phyloP scores from a whole-genome alignment of 257 asterid species.

The Penstemon newberryi region DNA sequence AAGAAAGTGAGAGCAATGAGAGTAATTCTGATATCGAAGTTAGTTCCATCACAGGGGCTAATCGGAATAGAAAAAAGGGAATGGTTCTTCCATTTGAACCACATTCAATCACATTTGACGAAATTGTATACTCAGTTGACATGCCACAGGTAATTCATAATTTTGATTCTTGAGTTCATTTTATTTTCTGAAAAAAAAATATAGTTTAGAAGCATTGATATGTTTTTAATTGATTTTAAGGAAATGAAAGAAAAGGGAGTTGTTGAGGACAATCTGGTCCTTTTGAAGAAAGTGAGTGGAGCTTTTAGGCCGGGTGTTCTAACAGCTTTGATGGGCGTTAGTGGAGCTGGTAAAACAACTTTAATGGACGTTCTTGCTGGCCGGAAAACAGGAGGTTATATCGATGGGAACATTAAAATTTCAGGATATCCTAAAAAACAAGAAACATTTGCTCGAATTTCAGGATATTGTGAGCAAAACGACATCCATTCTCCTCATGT shows the following conservation, averaged over 20 bases:
- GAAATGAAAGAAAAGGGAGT: slow-evolving; percentile 50
- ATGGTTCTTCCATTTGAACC: slow-evolving; percentile 60
- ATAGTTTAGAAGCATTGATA: background rate
- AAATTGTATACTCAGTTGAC: slow-evolving; percentile 55
- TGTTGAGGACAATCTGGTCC: slow-evolving; percentile 49
- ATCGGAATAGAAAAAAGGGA: slow-evolving; percentile 32
- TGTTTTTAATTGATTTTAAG: slow-evolving; percentile 24
- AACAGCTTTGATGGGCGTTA: slow-evolving; percentile 74
- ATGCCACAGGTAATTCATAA: slow-evolving; percentile 53
- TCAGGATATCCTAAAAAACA: slow-evolving; percentile 69
- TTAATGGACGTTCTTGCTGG: slow-evolving; percentile 78
- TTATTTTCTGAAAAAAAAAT: background rate
- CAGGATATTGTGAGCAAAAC: slow-evolving; percentile 74
- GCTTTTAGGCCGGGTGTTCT: slow-evolving; percentile 67
- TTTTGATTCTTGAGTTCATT: background rate
- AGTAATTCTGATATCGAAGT: slow-evolving; percentile 17
- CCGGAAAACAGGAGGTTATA: slow-evolving; percentile 72
- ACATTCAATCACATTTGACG: slow-evolving; percentile 49
- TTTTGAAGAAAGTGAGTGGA: slow-evolving; percentile 63
- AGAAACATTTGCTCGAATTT: slow-evolving; percentile 66
- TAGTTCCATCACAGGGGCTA: slow-evolving; percentile 15
- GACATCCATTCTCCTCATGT: slow-evolving; percentile 71
- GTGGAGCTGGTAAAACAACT: slow-evolving; percentile 80
- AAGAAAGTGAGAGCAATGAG: slow-evolving; percentile 30
- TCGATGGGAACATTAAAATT: slow-evolving; percentile 53